These are phyloP conservation scores for Saitozyma sp. DNA, from an alignment of 768 basidiomycete genomes.

Conservation along the genomic window DNA sequence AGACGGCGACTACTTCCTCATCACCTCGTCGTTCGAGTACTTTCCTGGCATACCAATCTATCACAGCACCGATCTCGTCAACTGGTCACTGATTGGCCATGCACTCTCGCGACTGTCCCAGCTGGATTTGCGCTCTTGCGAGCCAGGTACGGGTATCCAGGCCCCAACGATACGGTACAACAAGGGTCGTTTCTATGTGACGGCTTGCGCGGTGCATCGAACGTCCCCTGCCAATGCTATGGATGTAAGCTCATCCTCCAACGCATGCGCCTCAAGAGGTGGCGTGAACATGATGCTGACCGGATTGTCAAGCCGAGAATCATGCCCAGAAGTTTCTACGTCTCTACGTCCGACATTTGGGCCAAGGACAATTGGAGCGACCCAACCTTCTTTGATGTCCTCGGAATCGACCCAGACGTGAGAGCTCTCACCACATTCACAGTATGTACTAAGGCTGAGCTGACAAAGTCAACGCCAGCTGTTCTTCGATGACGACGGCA, in stretches of 20 bases:
- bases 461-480: slow-evolving; percentile 6
- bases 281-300: slow-evolving; percentile 17
- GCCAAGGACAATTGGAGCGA: slow-evolving; percentile 16
- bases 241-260: too few species aligned
- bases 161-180: slow-evolving; percentile 2
- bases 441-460: too few species aligned
- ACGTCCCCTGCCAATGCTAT: too few species aligned
- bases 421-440: too few species aligned
- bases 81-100: slow-evolving; percentile 19
- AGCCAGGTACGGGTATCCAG: background rate
- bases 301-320: slow-evolving; percentile 12
- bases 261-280: slow-evolving; percentile 8
- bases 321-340: slow-evolving; percentile 18
- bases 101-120: background rate
- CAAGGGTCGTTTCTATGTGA: slow-evolving; percentile 4
- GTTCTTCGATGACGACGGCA: slow-evolving; percentile 31
- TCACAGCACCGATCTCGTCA: slow-evolving; percentile 21
- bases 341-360: slow-evolving; percentile 27
- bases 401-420: slow-evolving; percentile 21
- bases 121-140: background rate
- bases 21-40: slow-evolving; percentile 31
- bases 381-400: slow-evolving; percentile 18
- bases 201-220: background rate
- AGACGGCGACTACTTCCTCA: slow-evolving; percentile 23
- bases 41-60: slow-evolving; percentile 31